phyloP scores from a whole-genome alignment of 306 rosid genomes.

The Cicer judaicum region DNA sequence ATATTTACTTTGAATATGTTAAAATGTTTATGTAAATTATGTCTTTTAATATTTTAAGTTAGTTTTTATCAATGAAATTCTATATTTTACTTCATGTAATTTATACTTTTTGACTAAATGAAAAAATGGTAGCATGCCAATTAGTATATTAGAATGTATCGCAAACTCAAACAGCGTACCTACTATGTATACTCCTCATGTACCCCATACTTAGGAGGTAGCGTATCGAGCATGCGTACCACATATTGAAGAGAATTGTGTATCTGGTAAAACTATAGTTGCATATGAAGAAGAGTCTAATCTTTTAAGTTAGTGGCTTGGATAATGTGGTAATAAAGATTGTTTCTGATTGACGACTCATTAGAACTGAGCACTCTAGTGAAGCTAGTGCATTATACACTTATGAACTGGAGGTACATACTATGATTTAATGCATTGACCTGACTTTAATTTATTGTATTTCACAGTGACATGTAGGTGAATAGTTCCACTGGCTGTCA shows the following conservation, averaged over 20 bases:
- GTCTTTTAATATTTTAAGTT: background rate
- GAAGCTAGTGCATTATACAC: background rate
- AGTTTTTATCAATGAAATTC: background rate
- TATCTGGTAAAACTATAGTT: background rate
- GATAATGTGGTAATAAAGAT: slow-evolving; percentile 10
- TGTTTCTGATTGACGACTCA: background rate
- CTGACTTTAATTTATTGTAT: slow-evolving; percentile 19
- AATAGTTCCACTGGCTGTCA: background rate
- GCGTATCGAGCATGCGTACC: background rate
- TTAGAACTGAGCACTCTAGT: background rate
- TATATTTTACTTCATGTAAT: background rate
- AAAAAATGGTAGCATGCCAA: background rate
- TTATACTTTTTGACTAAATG: background rate
- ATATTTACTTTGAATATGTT: background rate
- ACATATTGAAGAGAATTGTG: background rate
- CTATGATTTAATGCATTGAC: slow-evolving; percentile 11
- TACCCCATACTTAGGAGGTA: background rate
- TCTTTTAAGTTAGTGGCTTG: slow-evolving; percentile 10
- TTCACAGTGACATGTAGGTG: background rate
- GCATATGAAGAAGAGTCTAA: slow-evolving; percentile 4
- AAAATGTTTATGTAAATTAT: background rate
- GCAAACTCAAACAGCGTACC: background rate
- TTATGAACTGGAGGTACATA: slow-evolving; percentile 2
- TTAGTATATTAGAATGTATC: background rate
- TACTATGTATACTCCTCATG: background rate